Base-by-base conservation (phyloP, 768 basidiomycete species). In the Hysterangium stoloniferum region DNA sequence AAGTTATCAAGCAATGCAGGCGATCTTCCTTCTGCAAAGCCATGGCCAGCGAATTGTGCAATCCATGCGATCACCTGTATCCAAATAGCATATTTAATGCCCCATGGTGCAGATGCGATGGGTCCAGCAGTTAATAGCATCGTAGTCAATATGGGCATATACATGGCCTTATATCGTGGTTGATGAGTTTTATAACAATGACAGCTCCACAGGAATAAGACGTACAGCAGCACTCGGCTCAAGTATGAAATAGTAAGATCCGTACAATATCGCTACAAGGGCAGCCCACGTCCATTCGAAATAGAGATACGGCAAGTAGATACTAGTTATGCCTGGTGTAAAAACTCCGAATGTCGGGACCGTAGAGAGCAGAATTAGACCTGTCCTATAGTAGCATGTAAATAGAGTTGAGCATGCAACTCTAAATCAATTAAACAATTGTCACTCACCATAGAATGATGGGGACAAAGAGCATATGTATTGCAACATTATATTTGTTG, bases 1-100 rank as follows among this genome's bases (percentile, higher is more conserved):
- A 97, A 66, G 63, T 95, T 96, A 63, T 95, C 91, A 37, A 92
- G 68, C 41, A 98, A 67, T 0, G 94, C 94, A 2, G 95, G 95
- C 0, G 93, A 82, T 29, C 95, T 79, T 43, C 79, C 78, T 66
- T 98, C 95, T 17, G 85, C 86, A 25, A 87, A 61, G 22, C 86
- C 90, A 63, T 98, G 94, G 7, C 92, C 92, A 35, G 86, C 56
- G 67, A 98, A 94, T 64, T 98, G 95, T 4, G 79, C 80, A 43
- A 93, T 71, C 95, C 95, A 98, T n/a, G 77, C 78, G n/a, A 74
- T 60, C 20, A 64, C 72, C 58, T 92, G 86, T 0, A 91, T 56
- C 4, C 71, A 55, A 24, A 65, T 66, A 0, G 84, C 88, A 34
- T 75, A 61, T 11, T 68, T 68, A 36, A 84, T 63, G 36, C 78